Base-by-base conservation (phyloP, 2,329 filamentous ascomycete genomes). In the Fusarium subglutinans region DNA sequence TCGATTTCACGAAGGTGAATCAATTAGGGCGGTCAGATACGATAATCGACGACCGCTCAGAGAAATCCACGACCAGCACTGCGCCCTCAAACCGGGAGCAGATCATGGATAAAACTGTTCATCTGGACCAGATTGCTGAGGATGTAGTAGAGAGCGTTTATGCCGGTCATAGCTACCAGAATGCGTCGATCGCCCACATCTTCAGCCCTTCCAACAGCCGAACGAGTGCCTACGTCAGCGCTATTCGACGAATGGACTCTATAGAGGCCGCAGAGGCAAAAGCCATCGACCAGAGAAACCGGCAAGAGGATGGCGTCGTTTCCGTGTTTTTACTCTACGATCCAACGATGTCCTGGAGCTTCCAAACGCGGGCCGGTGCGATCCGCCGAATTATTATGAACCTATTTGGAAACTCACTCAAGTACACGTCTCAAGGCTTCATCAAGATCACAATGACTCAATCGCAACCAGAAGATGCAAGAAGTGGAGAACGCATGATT, bases 321-420 rank as follows among this genome's bases (percentile, higher is more conserved):
- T 22, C 37, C 4, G 5, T 62, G 1, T 28, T n/a, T 18, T 15
- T 64, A 6, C 47, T 37, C 6, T 38, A 62, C 11, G 56, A 64
- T 14, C 22, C 62, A 4, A 13, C 24, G 1, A 18, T 41, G 3
- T 17, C 45, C 1, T 91, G 90, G 88, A 77, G 80, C 2, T 90
- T 89, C 72, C 81, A 85, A n/a, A 85, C 86, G 0, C 86, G 90
- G 43, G 84, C 87, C 0, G 89, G 90, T 5, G 83, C 83, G 0
- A 66, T 84, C 10, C 79, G 83, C 22, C 84, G 89, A 2, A 87
- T 91, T 37, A 82, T 91, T 26, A 90, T 91, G 88, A 91, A 91
- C 63, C 70, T 91, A 1, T 86, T 91, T n/a, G 88, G 89, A 15
- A 92, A 92, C 75, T 83, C 90, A 0, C 83, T 91, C 72, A 92